Base-by-base conservation (phyloP, 2,329 filamentous ascomycete species). In the Ambrosiella cleistominuta region DNA sequence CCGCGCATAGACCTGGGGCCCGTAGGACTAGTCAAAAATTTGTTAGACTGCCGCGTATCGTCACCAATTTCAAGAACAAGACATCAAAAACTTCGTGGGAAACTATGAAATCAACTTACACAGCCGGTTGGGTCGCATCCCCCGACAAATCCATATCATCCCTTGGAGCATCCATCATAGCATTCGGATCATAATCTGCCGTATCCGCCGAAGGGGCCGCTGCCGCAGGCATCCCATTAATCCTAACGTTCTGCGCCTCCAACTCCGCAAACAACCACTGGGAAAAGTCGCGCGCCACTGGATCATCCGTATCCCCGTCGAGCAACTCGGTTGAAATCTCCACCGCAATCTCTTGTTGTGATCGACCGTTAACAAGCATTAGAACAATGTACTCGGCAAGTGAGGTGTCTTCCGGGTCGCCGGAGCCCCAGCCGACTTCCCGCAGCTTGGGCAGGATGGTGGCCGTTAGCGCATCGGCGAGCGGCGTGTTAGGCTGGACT, bases 321-420 rank as follows among this genome's bases (percentile, higher is more conserved):
- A 98, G 79, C 47, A 98, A 78, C 65, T 98, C 93, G 63, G 83
- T 85, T 1, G 90, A 86, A 12, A 98, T 81, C 68, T 98, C 93
- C 49, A 80, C 75, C 8, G 89, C 86, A 63, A 98, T 91, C 68
- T 96, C 85, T 55, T 90, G 82, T 68, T 95, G 85, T 3, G 86
- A 89, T 71, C 95, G 96, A 65, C 90, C 88, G 71, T 96, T 97
- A 62, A 88, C 88, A 38, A 98, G 80, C 91, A 97, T 96, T 62
- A 97, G 81, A 60, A 97, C 85, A 64, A 98, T 93, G 72, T 97
- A 98, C 72, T 98, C 93, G 61, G 89, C 85, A 61, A 98, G 80
- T 42, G 88, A 87, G 27, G 84, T 83, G 69, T 91, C 88, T 64
- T 88, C 85, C 58, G 73, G 72, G 62, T 84, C 86, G 64, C 85